Conservation (phyloP, 352 stramenopile species). For the Pythium myriotylum region DNA sequence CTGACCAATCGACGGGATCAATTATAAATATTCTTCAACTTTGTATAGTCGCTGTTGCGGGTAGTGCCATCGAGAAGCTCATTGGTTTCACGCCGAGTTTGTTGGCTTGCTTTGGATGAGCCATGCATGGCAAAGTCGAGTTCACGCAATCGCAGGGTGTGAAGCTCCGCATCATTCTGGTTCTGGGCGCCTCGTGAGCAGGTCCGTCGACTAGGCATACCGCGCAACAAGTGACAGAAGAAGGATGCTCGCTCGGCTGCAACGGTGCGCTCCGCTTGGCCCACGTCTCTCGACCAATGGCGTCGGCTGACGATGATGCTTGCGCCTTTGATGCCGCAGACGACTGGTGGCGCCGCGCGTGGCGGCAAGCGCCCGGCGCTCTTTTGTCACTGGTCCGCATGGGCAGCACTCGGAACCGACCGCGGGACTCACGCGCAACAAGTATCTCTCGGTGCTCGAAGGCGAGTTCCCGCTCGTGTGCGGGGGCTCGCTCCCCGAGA, state of each 20-base stretch:
- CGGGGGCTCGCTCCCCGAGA: slow-evolving; percentile 58
- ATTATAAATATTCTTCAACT: slow-evolving; percentile 8
- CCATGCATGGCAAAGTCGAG: too few species aligned
- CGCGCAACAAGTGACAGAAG: too few species aligned
- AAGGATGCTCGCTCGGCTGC: slow-evolving; percentile 20
- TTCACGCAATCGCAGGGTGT: background rate
- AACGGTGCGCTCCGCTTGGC: slow-evolving; percentile 9
- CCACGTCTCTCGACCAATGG: background rate
- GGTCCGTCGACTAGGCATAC: background rate
- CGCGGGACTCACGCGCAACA: slow-evolving; percentile 60
- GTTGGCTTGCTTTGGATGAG: background rate
- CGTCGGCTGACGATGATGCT: slow-evolving; percentile 2
- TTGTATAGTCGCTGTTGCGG: slow-evolving; percentile 22
- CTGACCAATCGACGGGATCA: slow-evolving; percentile 2
- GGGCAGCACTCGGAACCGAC: slow-evolving; percentile 29
- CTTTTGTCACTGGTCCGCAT: slow-evolving; percentile 42
- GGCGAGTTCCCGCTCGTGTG: slow-evolving; percentile 60
- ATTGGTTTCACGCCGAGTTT: slow-evolving; percentile 21
- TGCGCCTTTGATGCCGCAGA: background rate
- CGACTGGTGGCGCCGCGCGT: slow-evolving; percentile 10
- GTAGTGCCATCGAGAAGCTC: slow-evolving; percentile 4
- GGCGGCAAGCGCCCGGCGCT: slow-evolving; percentile 24
- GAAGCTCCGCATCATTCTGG: slow-evolving; percentile 30
- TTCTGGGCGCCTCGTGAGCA: slow-evolving; percentile 16
- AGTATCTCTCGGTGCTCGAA: slow-evolving; percentile 68